phyloP scores from a whole-genome alignment of 768 basidiomycete species.

The Termitomyces sp. region DNA sequence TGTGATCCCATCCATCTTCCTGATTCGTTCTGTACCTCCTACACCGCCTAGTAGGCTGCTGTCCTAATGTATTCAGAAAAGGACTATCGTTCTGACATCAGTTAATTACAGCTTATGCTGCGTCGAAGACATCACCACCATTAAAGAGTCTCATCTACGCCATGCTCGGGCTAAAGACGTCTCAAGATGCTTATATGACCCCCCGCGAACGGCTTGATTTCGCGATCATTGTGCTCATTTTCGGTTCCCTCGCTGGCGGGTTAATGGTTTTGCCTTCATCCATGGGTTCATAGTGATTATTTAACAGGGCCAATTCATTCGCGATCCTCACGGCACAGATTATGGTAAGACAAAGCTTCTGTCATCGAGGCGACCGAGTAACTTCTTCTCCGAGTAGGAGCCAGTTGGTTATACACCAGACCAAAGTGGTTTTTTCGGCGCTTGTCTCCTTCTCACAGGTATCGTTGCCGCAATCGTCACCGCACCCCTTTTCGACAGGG shows the following conservation, averaged over 20 bases:
- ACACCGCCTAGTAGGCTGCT: conserved; percentile 66
- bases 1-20: conserved; percentile 49
- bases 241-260: conserved; percentile 64
- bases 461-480: conserved; percentile 62
- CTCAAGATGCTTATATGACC: conserved; percentile 53
- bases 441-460: conserved; percentile 62
- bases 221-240: conserved; percentile 48
- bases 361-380: neutral
- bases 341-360: conserved; percentile 40
- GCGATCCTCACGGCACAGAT: conserved; percentile 63
- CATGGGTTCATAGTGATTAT: neutral
- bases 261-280: conserved; percentile 26
- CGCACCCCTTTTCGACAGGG: conserved; percentile 75
- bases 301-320: conserved; percentile 53
- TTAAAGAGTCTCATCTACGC: conserved; percentile 51
- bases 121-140: conserved; percentile 52
- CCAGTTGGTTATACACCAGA: conserved; percentile 69
- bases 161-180: conserved; percentile 38
- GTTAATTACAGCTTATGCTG: conserved; percentile 52
- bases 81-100: conserved; percentile 1
- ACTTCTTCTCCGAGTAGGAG: conserved; percentile 32
- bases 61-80: neutral
- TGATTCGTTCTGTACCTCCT: conserved; percentile 60
- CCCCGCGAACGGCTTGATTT: conserved; percentile 69
- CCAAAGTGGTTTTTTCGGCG: conserved; percentile 66